These are phyloP conservation scores for Stemphylium lycopersici DNA, from an alignment of 2,329 filamentous ascomycete genomes.

Conservation along the genomic window DNA sequence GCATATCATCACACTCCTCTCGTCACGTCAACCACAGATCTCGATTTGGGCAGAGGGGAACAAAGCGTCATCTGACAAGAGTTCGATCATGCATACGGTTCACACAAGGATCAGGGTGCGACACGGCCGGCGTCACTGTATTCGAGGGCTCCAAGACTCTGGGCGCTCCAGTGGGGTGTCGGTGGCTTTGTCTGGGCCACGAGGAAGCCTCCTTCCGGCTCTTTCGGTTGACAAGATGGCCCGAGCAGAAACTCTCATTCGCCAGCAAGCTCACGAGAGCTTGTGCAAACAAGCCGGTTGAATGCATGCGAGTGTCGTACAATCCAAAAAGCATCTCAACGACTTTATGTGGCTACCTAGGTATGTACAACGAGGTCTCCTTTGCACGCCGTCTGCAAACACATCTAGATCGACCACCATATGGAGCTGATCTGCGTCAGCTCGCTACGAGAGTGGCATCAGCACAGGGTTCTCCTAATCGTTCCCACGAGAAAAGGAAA, in stretches of 20 bases:
- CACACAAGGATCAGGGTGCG: conserved; percentile 3
- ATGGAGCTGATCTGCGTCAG: conserved; percentile 2
- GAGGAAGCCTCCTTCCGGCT: conserved; percentile 3
- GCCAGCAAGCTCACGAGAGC: not conserved
- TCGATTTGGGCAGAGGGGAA: conserved; percentile 4
- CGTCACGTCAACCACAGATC: not conserved
- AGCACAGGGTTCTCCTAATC: conserved; percentile 6
- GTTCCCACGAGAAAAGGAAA: not conserved
- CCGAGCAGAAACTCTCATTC: not conserved
- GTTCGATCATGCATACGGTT: conserved; percentile 7
- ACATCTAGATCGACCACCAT: not conserved
- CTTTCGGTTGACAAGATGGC: conserved; percentile 12
- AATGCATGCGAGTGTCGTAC: not conserved
- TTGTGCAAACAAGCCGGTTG: conserved; percentile 4
- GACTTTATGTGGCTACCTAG: not conserved
- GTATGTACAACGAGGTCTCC: not conserved
- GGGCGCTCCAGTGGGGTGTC: conserved; percentile 4
- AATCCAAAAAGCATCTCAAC: not conserved
- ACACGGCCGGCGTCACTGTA: conserved; percentile 3
- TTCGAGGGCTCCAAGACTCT: conserved; percentile 3
- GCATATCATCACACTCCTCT: conserved; percentile 3
- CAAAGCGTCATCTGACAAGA: conserved; percentile 16
- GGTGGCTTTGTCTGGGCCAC: conserved; percentile 13
- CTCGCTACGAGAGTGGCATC: not conserved
- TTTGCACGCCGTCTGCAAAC: not conserved